These are phyloP conservation scores for Lactarius evosmus DNA, from an alignment of 768 basidiomycete genomes.

Conservation along the genomic window DNA sequence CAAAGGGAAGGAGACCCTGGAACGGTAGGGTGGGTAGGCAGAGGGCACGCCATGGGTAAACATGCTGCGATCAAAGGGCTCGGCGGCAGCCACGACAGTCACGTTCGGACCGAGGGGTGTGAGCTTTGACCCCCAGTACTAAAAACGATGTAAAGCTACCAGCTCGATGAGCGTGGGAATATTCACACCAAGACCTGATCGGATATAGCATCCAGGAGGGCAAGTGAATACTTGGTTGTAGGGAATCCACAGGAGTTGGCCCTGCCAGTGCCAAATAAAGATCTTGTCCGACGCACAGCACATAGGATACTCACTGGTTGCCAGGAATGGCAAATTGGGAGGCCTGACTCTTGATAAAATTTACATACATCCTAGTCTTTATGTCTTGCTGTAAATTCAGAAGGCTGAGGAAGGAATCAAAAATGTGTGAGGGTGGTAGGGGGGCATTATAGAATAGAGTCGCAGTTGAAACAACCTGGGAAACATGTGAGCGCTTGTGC, in stretches of 20 bases:
- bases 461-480: background rate
- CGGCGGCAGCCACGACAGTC: background rate
- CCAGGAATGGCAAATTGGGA: background rate
- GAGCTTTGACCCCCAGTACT: background rate
- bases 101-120: background rate
- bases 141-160: background rate
- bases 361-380: background rate
- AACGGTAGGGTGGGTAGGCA: background rate
- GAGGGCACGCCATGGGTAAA: background rate
- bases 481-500: too few relatives aligned
- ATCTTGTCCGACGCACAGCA: background rate
- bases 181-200: background rate
- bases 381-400: constrained; percentile 30
- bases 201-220: background rate
- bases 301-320: background rate
- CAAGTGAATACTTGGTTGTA: background rate
- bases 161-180: too few relatives aligned
- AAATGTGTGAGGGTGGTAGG: constrained; percentile 43
- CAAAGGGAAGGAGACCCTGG: background rate
- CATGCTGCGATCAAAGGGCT: background rate
- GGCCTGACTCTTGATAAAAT: background rate
- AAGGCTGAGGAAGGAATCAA: constrained; percentile 45
- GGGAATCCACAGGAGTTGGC: background rate
- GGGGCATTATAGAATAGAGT: constrained; percentile 54
- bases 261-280: background rate